Conservation (phyloP, 2,329 filamentous ascomycete species). For the Pyrenophora graminea region DNA sequence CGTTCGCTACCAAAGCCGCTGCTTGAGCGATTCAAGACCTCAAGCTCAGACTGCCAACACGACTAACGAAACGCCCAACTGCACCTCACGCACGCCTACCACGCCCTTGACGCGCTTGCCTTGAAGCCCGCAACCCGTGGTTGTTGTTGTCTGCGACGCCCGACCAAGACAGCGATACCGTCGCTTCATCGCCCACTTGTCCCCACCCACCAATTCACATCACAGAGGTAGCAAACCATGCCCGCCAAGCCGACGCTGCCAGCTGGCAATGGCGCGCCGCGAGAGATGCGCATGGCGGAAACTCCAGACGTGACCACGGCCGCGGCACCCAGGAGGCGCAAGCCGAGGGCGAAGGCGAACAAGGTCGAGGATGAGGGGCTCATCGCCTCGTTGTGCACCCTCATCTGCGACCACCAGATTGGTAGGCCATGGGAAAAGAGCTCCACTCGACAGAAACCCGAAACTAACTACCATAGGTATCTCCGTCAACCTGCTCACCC, state of each 20-base stretch:
- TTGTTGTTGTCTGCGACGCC: neutral
- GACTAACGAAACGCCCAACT: neutral
- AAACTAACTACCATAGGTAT: slow-evolving; percentile 61
- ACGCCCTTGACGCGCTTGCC: neutral
- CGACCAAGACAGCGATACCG: slow-evolving; percentile 5
- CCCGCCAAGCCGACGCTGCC: slow-evolving; percentile 21
- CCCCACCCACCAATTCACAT: neutral
- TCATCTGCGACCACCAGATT: slow-evolving; percentile 79
- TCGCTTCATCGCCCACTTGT: slow-evolving; percentile 1
- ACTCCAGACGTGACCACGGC: slow-evolving; percentile 16
- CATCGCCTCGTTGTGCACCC: slow-evolving; percentile 64
- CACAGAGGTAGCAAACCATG: slow-evolving; percentile 15
- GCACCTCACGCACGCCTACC: neutral
- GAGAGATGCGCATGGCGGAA: slow-evolving; percentile 13
- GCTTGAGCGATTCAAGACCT: neutral
- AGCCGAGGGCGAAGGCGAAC: slow-evolving; percentile 31
- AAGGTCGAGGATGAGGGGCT: slow-evolving; percentile 67
- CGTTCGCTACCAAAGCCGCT: slow-evolving; percentile 17
- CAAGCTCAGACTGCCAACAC: neutral
- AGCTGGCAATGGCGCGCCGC: slow-evolving; percentile 14
- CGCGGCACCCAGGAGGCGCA: slow-evolving; percentile 23
- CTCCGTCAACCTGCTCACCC: slow-evolving; percentile 80
- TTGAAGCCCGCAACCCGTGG: neutral
- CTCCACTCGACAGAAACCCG: neutral
- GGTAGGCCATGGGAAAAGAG: slow-evolving; percentile 58